Evolutionary conservation across 805 yeast genomes (phyloP).

Genomic region (Geotrichum ghanense): DNA sequence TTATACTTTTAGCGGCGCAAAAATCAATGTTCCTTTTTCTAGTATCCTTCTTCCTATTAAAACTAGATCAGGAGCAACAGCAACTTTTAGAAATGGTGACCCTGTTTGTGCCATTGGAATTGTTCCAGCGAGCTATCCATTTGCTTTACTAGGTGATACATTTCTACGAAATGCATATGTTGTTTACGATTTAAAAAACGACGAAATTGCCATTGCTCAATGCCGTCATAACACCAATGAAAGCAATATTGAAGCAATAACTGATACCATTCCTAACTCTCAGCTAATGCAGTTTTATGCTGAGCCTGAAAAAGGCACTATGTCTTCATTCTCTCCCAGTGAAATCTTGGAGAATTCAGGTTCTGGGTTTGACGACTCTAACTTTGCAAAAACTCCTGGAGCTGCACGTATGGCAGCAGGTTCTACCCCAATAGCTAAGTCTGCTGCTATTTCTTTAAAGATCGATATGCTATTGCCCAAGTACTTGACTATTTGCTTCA

Average conservation of each 20-base stretch:
- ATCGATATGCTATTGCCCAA: no score
- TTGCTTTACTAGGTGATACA: conserved; percentile 46
- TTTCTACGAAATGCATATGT: conserved; percentile 54
- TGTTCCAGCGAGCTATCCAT: conserved; percentile 20
- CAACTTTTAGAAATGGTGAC: conserved; percentile 2
- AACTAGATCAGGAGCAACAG: not conserved
- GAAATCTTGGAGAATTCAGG: no score
- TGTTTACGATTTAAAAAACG: conserved; percentile 55
- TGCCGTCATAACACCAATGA: conserved; percentile 22
- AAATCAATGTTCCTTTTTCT: conserved; percentile 3
- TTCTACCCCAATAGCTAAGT: no score
- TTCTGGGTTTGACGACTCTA: no score
- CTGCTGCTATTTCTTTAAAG: no score
- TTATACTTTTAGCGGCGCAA: conserved; percentile 4
- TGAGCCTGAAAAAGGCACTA: no score
- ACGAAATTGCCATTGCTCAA: conserved; percentile 45
- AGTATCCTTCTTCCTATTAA: conserved; percentile 6
- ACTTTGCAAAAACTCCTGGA: no score
- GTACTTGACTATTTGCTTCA: no score
- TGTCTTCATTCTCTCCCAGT: no score
- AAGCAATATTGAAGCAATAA: conserved; percentile 20
- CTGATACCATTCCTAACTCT: conserved; percentile 20
- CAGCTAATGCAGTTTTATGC: no score
- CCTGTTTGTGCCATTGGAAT: conserved; percentile 3
- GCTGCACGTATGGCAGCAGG: no score